These are phyloP conservation scores for Tetrahymena thermophila DNA, from an alignment of 73 alveolate species.

Conservation along the genomic window DNA sequence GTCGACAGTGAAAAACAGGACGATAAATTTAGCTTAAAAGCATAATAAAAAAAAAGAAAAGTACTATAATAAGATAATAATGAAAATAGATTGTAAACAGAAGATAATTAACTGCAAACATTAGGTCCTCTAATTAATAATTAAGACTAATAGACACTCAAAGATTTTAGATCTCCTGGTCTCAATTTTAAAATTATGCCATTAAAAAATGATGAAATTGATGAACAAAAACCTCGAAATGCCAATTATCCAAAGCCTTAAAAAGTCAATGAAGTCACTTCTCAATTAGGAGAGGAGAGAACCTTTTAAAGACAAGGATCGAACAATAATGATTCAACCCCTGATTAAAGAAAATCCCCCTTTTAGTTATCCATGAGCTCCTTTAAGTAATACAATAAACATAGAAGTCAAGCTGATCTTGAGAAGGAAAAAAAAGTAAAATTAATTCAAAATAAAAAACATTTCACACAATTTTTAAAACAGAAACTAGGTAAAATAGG, in stretches of 20 bases:
- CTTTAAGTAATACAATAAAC: background rate
- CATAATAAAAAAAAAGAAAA: too few species aligned
- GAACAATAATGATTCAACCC: background rate
- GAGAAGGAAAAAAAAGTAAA: background rate
- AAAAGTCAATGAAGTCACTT: background rate
- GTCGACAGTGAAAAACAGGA: background rate
- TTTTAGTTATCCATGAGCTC: background rate
- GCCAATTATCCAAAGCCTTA: background rate
- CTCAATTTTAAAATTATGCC: background rate
- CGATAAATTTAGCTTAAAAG: background rate
- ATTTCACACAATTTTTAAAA: background rate
- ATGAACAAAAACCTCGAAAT: background rate
- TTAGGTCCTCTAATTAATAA: background rate
- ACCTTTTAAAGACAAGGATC: background rate
- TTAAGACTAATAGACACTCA: background rate
- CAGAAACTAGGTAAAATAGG: background rate
- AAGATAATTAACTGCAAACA: background rate
- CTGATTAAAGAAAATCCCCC: background rate
- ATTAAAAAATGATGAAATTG: background rate
- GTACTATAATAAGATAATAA: background rate
- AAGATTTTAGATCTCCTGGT: background rate
- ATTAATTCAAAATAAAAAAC: too few species aligned
- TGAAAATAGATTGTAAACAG: background rate
- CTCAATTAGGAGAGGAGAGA: background rate
- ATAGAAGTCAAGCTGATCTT: background rate